Evolutionary conservation across 2,329 filamentous ascomycete genomes (phyloP).

Genomic region (Phoma sp.): DNA sequence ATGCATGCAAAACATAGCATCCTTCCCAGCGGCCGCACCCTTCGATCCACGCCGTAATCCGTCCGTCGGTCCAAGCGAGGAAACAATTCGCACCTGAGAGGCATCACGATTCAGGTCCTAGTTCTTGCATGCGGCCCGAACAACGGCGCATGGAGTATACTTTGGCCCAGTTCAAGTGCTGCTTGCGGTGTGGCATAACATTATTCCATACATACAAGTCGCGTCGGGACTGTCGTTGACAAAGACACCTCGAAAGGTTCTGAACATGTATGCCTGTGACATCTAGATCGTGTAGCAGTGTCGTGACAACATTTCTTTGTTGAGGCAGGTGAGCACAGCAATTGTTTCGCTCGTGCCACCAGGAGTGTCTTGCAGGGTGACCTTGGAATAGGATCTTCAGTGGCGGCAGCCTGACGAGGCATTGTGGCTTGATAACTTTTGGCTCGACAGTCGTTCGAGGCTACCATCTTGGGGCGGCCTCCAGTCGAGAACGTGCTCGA

Average conservation of each 20-base stretch:
- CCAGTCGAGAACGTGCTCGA: slow-evolving; percentile 6
- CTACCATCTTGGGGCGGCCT: background rate
- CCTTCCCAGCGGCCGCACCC: too few relatives aligned
- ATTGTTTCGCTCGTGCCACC: background rate
- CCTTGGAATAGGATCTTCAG: slow-evolving; percentile 1
- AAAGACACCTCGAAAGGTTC: background rate
- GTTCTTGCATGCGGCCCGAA: slow-evolving; percentile 29
- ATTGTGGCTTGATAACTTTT: slow-evolving; percentile 4
- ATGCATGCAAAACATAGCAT: too few relatives aligned
- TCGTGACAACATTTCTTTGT: background rate
- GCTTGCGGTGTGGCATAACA: slow-evolving; percentile 18
- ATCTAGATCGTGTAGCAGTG: background rate
- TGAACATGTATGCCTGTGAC: background rate
- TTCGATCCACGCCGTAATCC: too few relatives aligned
- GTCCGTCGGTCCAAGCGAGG: too few relatives aligned
- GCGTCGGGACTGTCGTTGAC: background rate
- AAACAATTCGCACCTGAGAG: too few relatives aligned
- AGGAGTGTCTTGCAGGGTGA: background rate
- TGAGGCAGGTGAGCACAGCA: background rate
- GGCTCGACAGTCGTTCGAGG: background rate
- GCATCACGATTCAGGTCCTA: slow-evolving; percentile 23
- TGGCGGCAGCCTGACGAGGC: background rate
- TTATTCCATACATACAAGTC: background rate
- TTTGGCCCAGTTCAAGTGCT: slow-evolving; percentile 21
- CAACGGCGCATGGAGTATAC: slow-evolving; percentile 17